Base-by-base conservation (phyloP, 2,329 filamentous ascomycete genomes). In the Aureobasidium melanogenum region DNA sequence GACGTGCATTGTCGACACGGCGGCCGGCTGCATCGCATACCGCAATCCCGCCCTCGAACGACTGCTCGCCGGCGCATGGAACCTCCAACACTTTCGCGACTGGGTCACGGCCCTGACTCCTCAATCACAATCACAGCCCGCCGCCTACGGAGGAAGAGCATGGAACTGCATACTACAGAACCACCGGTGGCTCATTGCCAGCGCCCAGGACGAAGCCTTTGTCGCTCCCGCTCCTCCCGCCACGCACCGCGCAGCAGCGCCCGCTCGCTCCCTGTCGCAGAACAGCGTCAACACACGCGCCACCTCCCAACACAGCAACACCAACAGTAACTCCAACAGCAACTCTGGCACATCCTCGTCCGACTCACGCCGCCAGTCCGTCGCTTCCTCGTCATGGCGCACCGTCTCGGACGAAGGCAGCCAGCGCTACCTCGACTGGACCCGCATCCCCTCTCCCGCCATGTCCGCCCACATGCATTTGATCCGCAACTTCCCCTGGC, bases 401-500 rank as follows among this genome's bases (percentile, higher is more conserved):
- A 61, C 59, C 24, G 22, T 48, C 7, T 61, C 59, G 5, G 59
- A 61, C 2, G 59, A 55, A 5, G 59, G 59, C 24, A 17, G 6
- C 17, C 38, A 39, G 36, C 58, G 48, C 30, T 52, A 46, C 30
- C 41, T 61, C 41, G 59, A 61, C 30, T 61, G 59, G 59, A 55
- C 51, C 1, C 48, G 46, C 22, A 7, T 22, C 2, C 50, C 48
- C 7, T 43, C 24, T 24, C 24, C 59, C 24, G 32, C 38, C 24
- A 51, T 61, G 30, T 48, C 59, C 14, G 22, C 59, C 7, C 59
- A 61, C 24, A 56, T 61, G 32, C 48, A 61, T n/a, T 66, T 68
- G 34, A 56, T 72, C 10, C 64, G 66, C 26, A 64, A 61, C 36
- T 66, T 68, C 50, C 65, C 70, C 62, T 73, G 70, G 70, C 58